These are phyloP conservation scores for Phlebiopsis gigantea DNA, from an alignment of 768 basidiomycete species.

Conservation along the genomic window DNA sequence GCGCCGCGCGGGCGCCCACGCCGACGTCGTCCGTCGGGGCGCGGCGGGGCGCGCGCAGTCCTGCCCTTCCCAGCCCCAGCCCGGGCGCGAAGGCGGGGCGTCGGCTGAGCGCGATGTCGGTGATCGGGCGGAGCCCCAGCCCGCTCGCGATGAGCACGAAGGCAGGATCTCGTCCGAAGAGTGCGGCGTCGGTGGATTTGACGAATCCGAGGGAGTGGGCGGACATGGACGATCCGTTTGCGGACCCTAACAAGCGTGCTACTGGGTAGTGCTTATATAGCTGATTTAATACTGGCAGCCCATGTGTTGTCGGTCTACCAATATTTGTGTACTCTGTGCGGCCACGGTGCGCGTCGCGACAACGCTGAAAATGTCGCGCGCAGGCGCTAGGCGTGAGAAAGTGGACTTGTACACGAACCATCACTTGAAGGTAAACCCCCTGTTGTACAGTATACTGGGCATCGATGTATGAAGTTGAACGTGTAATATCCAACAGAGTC, in stretches of 20 bases:
- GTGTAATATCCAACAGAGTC: too few relatives aligned
- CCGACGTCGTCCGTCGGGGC: background rate
- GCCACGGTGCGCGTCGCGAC: too few relatives aligned
- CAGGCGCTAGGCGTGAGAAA: too few relatives aligned
- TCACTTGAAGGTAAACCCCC: too few relatives aligned
- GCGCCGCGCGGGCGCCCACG: background rate
- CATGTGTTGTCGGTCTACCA: too few relatives aligned
- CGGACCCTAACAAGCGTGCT: conserved; percentile 1
- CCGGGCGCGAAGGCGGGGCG: background rate
- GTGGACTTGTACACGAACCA: too few relatives aligned
- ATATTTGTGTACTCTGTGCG: too few relatives aligned
- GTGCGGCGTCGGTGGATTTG: background rate
- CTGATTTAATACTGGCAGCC: too few relatives aligned
- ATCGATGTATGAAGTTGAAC: too few relatives aligned
- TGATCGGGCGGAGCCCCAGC: too few relatives aligned
- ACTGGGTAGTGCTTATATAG: background rate
- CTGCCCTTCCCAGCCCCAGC: background rate
- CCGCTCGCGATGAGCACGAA: background rate
- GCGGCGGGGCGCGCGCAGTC: background rate
- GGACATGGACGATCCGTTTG: conserved; percentile 5
- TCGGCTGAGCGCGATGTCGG: background rate
- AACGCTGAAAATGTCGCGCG: too few relatives aligned
- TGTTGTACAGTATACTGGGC: too few relatives aligned
- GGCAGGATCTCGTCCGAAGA: background rate
- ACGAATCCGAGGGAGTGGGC: background rate